Conservation (phyloP, 179 eudicot species). For the Kewa caespitosa region DNA sequence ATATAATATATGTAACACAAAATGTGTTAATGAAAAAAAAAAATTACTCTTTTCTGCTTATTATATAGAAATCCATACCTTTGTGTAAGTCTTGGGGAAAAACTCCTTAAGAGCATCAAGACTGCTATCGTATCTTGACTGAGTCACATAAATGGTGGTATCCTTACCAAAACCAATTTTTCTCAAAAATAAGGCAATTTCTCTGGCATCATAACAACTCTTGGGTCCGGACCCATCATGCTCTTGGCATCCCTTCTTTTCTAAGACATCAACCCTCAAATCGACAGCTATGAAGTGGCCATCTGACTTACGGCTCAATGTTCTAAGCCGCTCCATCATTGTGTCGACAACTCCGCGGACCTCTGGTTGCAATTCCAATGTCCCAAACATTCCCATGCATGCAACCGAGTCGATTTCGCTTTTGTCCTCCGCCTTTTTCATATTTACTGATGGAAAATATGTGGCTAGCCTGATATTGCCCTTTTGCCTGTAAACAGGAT, state of each 20-base stretch:
- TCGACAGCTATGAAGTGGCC: constrained; percentile 89
- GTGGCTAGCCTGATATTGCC: constrained; percentile 86
- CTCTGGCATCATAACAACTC: constrained; percentile 80
- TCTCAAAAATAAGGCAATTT: constrained; percentile 67
- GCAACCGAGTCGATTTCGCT: constrained; percentile 51
- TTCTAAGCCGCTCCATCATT: constrained; percentile 73
- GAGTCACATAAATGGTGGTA: constrained; percentile 84
- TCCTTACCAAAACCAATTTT: constrained; percentile 85
- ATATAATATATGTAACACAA: too few species aligned
- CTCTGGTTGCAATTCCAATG: constrained; percentile 71
- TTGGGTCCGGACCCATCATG: constrained; percentile 46
- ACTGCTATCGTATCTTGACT: constrained; percentile 89
- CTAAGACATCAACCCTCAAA: constrained; percentile 72
- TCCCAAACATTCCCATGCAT: constrained; percentile 89
- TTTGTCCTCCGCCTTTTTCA: constrained; percentile 52
- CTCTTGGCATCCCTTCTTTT: constrained; percentile 74
- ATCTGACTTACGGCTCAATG: constrained; percentile 72
- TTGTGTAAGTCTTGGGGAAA: constrained; percentile 95
- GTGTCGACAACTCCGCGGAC: constrained; percentile 81
- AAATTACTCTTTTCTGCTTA: too few species aligned
- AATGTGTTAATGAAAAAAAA: too few species aligned
- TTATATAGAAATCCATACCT: constrained; percentile 50
- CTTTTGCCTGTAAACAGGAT: constrained; percentile 60
- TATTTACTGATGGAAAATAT: constrained; percentile 80
- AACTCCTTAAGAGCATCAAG: constrained; percentile 75